Evolutionary conservation across 495 filamentous ascomycete species (phyloP).

Genomic region (Neurospora sp.): DNA sequence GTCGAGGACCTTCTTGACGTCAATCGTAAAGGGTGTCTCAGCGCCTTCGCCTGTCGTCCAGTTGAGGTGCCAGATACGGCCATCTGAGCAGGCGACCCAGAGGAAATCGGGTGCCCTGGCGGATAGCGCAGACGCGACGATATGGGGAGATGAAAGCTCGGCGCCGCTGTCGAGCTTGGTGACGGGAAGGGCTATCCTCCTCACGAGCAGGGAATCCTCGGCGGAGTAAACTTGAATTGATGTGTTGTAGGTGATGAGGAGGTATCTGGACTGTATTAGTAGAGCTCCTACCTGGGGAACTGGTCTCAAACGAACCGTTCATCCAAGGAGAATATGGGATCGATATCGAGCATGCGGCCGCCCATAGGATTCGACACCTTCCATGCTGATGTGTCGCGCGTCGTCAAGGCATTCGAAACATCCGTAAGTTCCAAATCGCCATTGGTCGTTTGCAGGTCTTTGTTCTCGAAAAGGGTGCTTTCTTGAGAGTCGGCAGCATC

Average conservation of each 20-base stretch:
- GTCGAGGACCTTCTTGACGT: conserved; percentile 29
- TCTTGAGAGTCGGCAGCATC: neutral
- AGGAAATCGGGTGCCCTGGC: conserved; percentile 45
- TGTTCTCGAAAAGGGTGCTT: neutral
- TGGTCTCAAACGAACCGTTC: conserved; percentile 54
- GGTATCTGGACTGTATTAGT: conserved; percentile 44
- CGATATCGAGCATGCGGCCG: conserved; percentile 59
- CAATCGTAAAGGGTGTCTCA: conserved; percentile 25
- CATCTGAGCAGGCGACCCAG: conserved; percentile 60
- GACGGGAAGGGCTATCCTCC: conserved; percentile 41
- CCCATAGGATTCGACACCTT: conserved; percentile 51
- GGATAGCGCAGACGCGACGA: conserved; percentile 51
- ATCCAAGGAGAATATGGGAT: conserved; percentile 69
- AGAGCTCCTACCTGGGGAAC: neutral
- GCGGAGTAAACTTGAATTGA: conserved; percentile 75
- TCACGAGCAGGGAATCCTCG: conserved; percentile 65
- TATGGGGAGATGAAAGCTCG: conserved; percentile 17
- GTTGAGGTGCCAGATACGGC: conserved; percentile 60
- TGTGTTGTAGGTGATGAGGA: conserved; percentile 52
- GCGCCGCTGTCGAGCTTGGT: conserved; percentile 14
- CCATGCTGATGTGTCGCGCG: conserved; percentile 33
- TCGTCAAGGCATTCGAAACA: neutral
- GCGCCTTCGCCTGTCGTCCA: conserved; percentile 54
- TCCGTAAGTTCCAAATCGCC: conserved; percentile 9
- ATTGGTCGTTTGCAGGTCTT: neutral